A percentile compares a stretch with the other conserved stretches of the same genome.
These are phyloP conservation scores for Cylindricascospora bacillispora DNA, from an alignment of 1,139 yeast genomes.

Conservation along the genomic window DNA sequence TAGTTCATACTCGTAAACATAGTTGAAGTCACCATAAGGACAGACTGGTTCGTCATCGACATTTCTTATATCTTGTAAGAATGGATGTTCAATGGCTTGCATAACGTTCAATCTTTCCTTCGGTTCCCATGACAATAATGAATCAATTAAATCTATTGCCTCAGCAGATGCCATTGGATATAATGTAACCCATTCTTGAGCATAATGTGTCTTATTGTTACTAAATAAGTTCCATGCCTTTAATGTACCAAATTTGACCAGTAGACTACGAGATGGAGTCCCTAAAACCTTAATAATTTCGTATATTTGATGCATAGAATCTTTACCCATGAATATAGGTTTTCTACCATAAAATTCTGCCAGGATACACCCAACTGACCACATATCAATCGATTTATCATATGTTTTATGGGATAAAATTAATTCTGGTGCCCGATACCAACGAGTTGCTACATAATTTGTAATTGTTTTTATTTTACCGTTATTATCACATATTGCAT, in stretches of 20 bases:
- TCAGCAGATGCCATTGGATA: conserved; percentile 46
- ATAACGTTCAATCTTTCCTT: conserved; percentile 35
- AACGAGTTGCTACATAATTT: conserved; percentile 84
- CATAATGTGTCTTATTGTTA: conserved; percentile 28
- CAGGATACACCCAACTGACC: conserved; percentile 76
- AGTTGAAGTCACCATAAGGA: conserved; percentile 37
- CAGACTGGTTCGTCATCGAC: conserved; percentile 38
- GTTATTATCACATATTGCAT: conserved; percentile 6
- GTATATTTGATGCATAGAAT: conserved; percentile 48
- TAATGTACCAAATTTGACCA: conserved; percentile 25
- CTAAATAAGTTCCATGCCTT: conserved; percentile 32
- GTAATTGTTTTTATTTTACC: conserved; percentile 40
- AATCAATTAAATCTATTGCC: conserved; percentile 38
- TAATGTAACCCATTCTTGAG: conserved; percentile 36
- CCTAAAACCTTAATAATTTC: conserved; percentile 57
- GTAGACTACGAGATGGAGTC: conserved; percentile 37
- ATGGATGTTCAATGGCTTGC: conserved; percentile 41
- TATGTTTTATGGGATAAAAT: conserved; percentile 47
- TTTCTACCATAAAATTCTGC: conserved; percentile 62
- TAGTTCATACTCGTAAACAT: conserved; percentile 39
- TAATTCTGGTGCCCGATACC: conserved; percentile 93
- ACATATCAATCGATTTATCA: conserved; percentile 53
- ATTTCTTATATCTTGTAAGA: conserved; percentile 37
- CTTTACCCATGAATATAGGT: conserved; percentile 62
- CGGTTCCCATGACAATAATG: conserved; percentile 52